Evolutionary conservation across 352 stramenopile genomes (phyloP).

Genomic region (Pythium rishiriense): DNA sequence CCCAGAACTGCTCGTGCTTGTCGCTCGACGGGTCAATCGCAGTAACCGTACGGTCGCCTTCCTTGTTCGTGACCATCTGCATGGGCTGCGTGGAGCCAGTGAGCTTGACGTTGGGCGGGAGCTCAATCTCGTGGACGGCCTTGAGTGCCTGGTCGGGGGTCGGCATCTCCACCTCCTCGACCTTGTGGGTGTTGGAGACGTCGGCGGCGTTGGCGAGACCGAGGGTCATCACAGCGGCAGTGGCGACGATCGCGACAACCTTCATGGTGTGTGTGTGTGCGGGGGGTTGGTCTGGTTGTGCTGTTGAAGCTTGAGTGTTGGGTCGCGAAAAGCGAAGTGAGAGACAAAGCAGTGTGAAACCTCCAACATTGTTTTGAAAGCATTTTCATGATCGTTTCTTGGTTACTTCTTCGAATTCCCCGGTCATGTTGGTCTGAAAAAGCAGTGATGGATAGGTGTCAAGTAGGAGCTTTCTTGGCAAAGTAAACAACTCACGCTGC

Average conservation of each 20-base stretch:
- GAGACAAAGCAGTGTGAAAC: no score
- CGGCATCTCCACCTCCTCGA: not conserved
- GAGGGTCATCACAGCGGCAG: constrained; percentile 1
- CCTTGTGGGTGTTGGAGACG: not conserved
- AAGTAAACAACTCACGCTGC: not conserved
- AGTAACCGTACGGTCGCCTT: not conserved
- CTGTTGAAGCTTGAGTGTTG: not conserved
- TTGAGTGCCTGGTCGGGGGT: not conserved
- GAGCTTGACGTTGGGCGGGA: not conserved
- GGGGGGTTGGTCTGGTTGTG: no score
- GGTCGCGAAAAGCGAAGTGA: not conserved
- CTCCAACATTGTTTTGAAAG: not conserved
- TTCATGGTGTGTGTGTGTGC: not conserved
- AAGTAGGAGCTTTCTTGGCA: not conserved
- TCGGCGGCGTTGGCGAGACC: not conserved
- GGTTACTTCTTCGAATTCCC: no score
- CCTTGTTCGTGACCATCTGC: not conserved
- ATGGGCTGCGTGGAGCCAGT: not conserved
- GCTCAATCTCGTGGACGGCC: not conserved
- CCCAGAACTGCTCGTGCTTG: not conserved
- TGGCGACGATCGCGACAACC: not conserved
- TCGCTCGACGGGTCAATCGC: not conserved
- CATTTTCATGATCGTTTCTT: not conserved
- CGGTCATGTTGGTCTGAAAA: not conserved
- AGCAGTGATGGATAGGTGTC: not conserved